These are phyloP conservation scores for Xerocomellus amylosporus DNA, from an alignment of 768 basidiomycete genomes.

Conservation along the genomic window DNA sequence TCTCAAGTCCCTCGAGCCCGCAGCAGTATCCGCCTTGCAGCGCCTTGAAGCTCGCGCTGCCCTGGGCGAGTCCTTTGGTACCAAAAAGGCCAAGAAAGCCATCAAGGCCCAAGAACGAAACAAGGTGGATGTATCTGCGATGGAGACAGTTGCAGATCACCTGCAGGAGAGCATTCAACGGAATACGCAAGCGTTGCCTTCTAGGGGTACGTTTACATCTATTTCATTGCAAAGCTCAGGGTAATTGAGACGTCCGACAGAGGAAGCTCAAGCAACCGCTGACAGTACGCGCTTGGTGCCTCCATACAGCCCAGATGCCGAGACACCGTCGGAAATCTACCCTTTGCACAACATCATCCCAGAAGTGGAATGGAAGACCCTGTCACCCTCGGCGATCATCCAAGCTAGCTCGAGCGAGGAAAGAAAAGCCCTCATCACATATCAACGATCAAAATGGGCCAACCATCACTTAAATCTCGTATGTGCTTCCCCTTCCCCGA, in stretches of 20 bases:
- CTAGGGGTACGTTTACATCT: slow-evolving; percentile 50
- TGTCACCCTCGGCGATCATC: slow-evolving; percentile 57
- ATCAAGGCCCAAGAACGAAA: slow-evolving; percentile 87
- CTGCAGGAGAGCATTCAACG: slow-evolving; percentile 81
- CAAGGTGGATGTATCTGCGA: slow-evolving; percentile 82
- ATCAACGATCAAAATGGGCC: slow-evolving; percentile 64
- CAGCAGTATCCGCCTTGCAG: slow-evolving; percentile 46
- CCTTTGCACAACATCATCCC: slow-evolving; percentile 74
- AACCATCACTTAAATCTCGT: slow-evolving; percentile 54
- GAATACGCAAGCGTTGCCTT: slow-evolving; percentile 65
- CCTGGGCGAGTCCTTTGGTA: slow-evolving; percentile 93
- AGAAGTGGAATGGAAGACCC: slow-evolving; percentile 73
- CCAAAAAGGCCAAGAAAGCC: slow-evolving; percentile 86
- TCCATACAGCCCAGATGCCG: slow-evolving; percentile 62
- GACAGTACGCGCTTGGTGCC: slow-evolving; percentile 76
- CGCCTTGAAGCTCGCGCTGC: slow-evolving; percentile 64
- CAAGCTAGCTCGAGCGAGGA: slow-evolving; percentile 47
- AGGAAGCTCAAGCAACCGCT: slow-evolving; percentile 61
- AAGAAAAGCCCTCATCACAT: slow-evolving; percentile 57
- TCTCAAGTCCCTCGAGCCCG: slow-evolving; percentile 60
- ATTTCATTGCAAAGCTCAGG: background rate
- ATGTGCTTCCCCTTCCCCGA: slow-evolving; percentile 44
- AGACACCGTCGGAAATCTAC: slow-evolving; percentile 70
- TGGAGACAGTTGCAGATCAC: slow-evolving; percentile 79
- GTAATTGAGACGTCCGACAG: slow-evolving; percentile 35